Percentiles rank a stretch among this genome's conserved stretches.
These are phyloP conservation scores for Sisymbrium irio DNA, from an alignment of 345 rosid species.

Conservation along the genomic window DNA sequence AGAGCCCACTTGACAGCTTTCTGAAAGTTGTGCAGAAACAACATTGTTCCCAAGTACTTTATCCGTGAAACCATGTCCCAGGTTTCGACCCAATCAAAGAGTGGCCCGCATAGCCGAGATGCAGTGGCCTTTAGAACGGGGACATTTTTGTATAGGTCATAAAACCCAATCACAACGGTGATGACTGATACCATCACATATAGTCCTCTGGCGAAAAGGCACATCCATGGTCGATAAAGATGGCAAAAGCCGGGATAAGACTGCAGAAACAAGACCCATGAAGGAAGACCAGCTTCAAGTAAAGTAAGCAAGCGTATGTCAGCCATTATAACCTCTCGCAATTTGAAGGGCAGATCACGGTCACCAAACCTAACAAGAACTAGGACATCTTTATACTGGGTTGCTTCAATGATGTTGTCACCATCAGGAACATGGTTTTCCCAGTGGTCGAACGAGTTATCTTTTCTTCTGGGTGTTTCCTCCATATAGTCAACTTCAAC, in stretches of 20 bases:
- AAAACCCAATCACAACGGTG: constrained; percentile 90
- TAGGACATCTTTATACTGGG: constrained; percentile 66
- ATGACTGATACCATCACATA: constrained; percentile 70
- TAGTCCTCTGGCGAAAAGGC: constrained; percentile 85
- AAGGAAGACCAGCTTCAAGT: constrained; percentile 95
- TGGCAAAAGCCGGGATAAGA: constrained; percentile 94
- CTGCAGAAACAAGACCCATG: constrained; percentile 97
- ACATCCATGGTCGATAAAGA: constrained; percentile 98
- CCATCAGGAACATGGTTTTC: constrained; percentile 37
- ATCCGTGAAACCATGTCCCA: constrained; percentile 98
- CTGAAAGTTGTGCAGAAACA: constrained; percentile 85
- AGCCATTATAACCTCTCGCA: constrained; percentile 67
- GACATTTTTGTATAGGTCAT: constrained; percentile 93
- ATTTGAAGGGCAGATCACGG: constrained; percentile 72
- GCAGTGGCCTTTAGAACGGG: constrained; percentile 95
- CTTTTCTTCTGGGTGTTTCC: constrained; percentile 49
- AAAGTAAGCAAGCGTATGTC: constrained; percentile 80
- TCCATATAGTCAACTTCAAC: constrained; percentile 64
- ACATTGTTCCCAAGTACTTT: constrained; percentile 96
- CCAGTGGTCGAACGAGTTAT: constrained; percentile 41
- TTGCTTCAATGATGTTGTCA: constrained; percentile 49
- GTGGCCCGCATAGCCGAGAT: constrained; percentile 80
- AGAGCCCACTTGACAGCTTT: constrained; percentile 78
- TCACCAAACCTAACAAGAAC: constrained; percentile 77
- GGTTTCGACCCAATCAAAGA: constrained; percentile 90